phyloP scores from a whole-genome alignment of 23 red algal species.

The Chondrus crispus region DNA sequence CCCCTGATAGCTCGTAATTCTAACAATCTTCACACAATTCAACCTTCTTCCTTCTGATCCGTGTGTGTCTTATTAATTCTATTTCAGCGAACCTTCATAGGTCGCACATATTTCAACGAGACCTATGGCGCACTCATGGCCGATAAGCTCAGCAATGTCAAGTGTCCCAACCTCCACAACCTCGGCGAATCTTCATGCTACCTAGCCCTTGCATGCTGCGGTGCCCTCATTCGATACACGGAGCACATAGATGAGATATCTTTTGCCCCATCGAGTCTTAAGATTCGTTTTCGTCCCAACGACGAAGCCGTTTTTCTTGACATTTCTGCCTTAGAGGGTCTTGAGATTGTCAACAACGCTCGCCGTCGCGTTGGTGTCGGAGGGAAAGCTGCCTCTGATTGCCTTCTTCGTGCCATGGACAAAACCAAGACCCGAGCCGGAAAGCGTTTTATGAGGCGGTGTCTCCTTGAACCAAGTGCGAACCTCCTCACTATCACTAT shows the following conservation, averaged over 20 bases:
- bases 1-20: too few species aligned
- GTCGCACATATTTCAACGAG: slow-evolving; percentile 74
- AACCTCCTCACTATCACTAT: slow-evolving; percentile 63
- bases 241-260: slow-evolving; percentile 58
- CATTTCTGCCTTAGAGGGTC: slow-evolving; percentile 40
- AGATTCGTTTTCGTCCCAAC: slow-evolving; percentile 64
- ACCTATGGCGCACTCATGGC: slow-evolving; percentile 60
- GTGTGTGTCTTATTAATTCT: neutral
- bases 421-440: slow-evolving; percentile 71
- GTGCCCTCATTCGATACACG: slow-evolving; percentile 77
- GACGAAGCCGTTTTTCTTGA: slow-evolving; percentile 85
- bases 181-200: slow-evolving; percentile 50
- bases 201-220: slow-evolving; percentile 73
- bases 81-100: slow-evolving; percentile 45
- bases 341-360: slow-evolving; percentile 74
- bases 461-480: slow-evolving; percentile 80
- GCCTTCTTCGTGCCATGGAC: slow-evolving; percentile 59
- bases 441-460: slow-evolving; percentile 58
- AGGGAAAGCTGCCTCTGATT: neutral
- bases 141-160: slow-evolving; percentile 50
- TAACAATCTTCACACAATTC: too few species aligned
- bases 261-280: slow-evolving; percentile 61
- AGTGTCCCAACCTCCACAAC: slow-evolving; percentile 32
- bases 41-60: too few species aligned
- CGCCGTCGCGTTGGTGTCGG: neutral